Base-by-base conservation (phyloP, 495 filamentous ascomycete genomes). In the Mytilinidion resinicola region DNA sequence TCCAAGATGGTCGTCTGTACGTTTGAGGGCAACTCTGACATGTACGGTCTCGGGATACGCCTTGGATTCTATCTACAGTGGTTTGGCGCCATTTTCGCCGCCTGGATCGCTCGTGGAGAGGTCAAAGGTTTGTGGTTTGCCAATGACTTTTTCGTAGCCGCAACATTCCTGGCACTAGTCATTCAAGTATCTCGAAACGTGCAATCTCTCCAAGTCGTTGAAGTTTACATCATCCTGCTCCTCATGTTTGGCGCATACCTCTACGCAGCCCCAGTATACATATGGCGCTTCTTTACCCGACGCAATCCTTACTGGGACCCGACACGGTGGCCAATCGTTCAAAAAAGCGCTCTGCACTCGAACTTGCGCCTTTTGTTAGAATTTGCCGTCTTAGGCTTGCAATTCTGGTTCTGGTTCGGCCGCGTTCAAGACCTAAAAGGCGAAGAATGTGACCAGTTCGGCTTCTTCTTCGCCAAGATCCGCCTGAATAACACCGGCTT, bases 371-470 rank as follows among this genome's bases (percentile, higher is more conserved):
- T 67, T 3, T 42, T 72, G 0, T 48, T 72, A 21, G 38, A 72
- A 1, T 51, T 72, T 12, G 66, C 69, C 0, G 42, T 72, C 1
- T 20, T 66, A 9, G 53, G 66, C 0, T 63, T 73, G 44, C 67
- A 75, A 57, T 35, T 74, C 1, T 78, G 74, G 73, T 76, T 77
- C 48, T 77, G 74, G 74, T 56, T 64, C 42, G 15, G 5, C n/a
- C 55, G 25, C 51, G 55, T 57, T 10, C 53, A 55, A n/a, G 34
- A 36, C 15, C 59, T 57, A 1, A 36, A 57, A 19, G 20, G 17
- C 8, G 21, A 38, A 19, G 49, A 48, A 12, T 66, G 63, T 25
- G 41, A 59, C 42, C 43, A 66, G 39, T 66, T 62, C 38, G 63
- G 59, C 19, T 66, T 66, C 51, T 36, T 66, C 20, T 56, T 66